These are phyloP conservation scores for Backusella mclennaniae DNA, from an alignment of 192 early-diverging fungal genomes.

Conservation along the genomic window DNA sequence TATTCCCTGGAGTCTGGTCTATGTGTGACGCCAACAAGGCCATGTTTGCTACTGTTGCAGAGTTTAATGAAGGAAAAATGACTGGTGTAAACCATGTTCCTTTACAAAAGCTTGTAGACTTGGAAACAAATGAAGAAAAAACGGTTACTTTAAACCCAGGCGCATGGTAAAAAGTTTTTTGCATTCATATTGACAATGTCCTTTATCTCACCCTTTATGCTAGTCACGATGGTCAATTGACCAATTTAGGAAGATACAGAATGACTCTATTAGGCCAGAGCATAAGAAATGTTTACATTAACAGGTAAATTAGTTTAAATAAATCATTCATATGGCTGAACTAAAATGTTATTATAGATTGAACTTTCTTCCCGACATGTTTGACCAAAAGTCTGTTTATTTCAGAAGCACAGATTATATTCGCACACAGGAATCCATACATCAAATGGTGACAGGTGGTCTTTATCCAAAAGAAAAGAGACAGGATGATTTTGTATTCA, in stretches of 20 bases:
- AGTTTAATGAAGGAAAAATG: slow-evolving; percentile 4
- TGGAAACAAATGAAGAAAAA: neutral
- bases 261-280: slow-evolving; percentile 31
- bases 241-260: slow-evolving; percentile 34
- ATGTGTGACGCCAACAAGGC: slow-evolving; percentile 30
- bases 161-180: neutral
- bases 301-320: slow-evolving; percentile 15
- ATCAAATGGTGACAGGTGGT: slow-evolving; percentile 35
- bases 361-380: slow-evolving; percentile 21
- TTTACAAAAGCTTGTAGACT: slow-evolving; percentile 18
- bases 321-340: no score
- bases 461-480: slow-evolving; percentile 35
- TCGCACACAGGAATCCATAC: slow-evolving; percentile 39
- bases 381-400: slow-evolving; percentile 16
- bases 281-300: slow-evolving; percentile 34
- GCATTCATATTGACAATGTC: no score
- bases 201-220: no score
- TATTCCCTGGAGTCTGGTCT: slow-evolving; percentile 39
- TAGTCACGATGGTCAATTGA: slow-evolving; percentile 38
- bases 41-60: slow-evolving; percentile 27
- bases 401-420: slow-evolving; percentile 34
- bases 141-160: slow-evolving; percentile 1
- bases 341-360: slow-evolving; percentile 11
- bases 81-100: slow-evolving; percentile 3
- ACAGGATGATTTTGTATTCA: slow-evolving; percentile 11